phyloP scores from a whole-genome alignment of 306 rosid species.

The Mimosa pudica region DNA sequence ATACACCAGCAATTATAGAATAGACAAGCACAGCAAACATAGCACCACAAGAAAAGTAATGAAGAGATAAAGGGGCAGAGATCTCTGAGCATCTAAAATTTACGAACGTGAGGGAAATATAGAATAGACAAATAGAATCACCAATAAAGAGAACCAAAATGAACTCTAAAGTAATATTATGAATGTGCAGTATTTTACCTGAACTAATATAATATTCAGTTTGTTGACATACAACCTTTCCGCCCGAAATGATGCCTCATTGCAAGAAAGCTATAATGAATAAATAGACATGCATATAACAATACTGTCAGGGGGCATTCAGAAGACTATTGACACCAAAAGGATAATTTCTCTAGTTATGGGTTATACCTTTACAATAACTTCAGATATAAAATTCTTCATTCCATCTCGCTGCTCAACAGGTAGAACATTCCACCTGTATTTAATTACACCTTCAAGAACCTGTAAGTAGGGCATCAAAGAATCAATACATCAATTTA shows the following conservation, averaged over 20 bases:
- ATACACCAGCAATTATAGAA: constrained; percentile 27
- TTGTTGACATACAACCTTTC: constrained; percentile 98
- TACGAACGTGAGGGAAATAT: background rate
- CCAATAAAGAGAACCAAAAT: background rate
- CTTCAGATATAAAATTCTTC: constrained; percentile 97
- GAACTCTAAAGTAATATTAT: background rate
- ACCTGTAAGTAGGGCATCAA: constrained; percentile 54
- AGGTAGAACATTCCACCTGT: constrained; percentile 98
- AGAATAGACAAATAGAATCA: background rate
- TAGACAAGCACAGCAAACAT: background rate
- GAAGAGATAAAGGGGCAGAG: background rate
- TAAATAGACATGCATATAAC: background rate
- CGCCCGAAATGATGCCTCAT: constrained; percentile 79
- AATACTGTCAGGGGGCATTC: constrained; percentile 23
- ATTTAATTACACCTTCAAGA: constrained; percentile 95
- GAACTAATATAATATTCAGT: constrained; percentile 94
- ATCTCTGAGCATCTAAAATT: background rate
- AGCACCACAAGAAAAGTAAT: background rate
- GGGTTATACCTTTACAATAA: constrained; percentile 79
- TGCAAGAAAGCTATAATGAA: constrained; percentile 69
- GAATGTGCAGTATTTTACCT: constrained; percentile 52
- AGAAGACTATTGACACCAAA: constrained; percentile 15
- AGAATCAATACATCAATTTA: background rate
- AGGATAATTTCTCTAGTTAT: constrained; percentile 8
- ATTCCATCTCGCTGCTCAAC: constrained; percentile 98